A percentile compares a stretch with the other conserved stretches of the same genome.
These are phyloP conservation scores for Lablab purpureus DNA, from an alignment of 306 rosid species.

Conservation along the genomic window DNA sequence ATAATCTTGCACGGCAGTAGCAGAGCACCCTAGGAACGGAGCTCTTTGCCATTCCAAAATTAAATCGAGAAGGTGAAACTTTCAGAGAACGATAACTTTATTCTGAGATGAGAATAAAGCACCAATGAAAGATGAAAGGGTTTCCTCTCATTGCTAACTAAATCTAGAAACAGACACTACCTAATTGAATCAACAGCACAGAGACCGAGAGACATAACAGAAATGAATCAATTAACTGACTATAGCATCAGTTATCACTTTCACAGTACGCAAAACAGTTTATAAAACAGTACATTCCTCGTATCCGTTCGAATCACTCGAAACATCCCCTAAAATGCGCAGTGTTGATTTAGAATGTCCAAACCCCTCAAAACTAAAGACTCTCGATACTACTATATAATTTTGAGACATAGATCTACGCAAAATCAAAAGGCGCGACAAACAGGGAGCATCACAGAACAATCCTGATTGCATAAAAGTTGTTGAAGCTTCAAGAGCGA, in stretches of 20 bases:
- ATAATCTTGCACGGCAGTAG: neutral
- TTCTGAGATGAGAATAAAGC: neutral
- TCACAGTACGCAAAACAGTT: neutral
- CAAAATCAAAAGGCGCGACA: slow-evolving; percentile 13
- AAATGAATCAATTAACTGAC: neutral
- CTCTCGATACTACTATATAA: neutral
- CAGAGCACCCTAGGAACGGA: neutral
- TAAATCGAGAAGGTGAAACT: neutral
- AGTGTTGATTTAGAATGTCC: neutral
- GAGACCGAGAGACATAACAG: neutral
- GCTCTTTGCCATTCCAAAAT: neutral
- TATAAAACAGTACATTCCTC: neutral
- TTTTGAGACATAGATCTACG: neutral
- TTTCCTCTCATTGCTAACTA: neutral
- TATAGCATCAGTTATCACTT: neutral
- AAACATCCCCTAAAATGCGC: neutral
- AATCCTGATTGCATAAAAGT: neutral
- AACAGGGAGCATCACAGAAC: neutral
- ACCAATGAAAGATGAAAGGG: neutral
- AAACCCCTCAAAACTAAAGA: slow-evolving; percentile 7
- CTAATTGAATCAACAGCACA: neutral
- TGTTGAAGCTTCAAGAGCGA: neutral
- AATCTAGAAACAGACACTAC: neutral
- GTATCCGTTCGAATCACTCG: slow-evolving; percentile 2
- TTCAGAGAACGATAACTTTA: neutral